Conservation (phyloP, 257 asterid genomes). For the Nemophila menziesii region DNA sequence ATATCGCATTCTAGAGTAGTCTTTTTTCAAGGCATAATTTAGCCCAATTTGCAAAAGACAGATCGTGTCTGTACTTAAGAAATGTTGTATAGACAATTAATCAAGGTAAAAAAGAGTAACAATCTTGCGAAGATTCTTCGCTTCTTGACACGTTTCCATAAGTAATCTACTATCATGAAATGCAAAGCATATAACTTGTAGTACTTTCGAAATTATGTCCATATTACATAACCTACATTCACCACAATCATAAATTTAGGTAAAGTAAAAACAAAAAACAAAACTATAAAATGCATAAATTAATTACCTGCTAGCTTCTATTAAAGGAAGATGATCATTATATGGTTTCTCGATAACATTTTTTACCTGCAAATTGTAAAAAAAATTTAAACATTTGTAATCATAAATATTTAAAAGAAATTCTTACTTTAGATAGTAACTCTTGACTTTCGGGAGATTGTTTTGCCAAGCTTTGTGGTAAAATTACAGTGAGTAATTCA, state of each 20-base stretch:
- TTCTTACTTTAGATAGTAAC: constrained; percentile 76
- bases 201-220: constrained; percentile 96
- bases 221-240: constrained; percentile 82
- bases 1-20: too few relatives aligned
- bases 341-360: constrained; percentile 88
- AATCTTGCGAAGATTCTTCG: constrained; percentile 80
- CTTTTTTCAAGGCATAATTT: not conserved
- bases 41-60: not conserved
- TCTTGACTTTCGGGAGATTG: constrained; percentile 98
- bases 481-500: constrained; percentile 82
- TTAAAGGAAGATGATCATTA: constrained; percentile 91
- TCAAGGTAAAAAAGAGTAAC: constrained; percentile 94
- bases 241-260: not conserved
- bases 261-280: not conserved
- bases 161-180: constrained; percentile 91
- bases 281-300: too few relatives aligned
- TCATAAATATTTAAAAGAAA: not conserved
- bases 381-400: not conserved
- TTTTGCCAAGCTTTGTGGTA: constrained; percentile 87
- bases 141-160: constrained; percentile 98
- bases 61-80: constrained; percentile 2
- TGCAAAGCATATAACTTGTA: constrained; percentile 94
- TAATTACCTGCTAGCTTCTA: constrained; percentile 98
- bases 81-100: constrained; percentile 19
- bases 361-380: constrained; percentile 52